Base-by-base conservation (phyloP, 352 stramenopile species). In the Aphanomyces astaci region DNA sequence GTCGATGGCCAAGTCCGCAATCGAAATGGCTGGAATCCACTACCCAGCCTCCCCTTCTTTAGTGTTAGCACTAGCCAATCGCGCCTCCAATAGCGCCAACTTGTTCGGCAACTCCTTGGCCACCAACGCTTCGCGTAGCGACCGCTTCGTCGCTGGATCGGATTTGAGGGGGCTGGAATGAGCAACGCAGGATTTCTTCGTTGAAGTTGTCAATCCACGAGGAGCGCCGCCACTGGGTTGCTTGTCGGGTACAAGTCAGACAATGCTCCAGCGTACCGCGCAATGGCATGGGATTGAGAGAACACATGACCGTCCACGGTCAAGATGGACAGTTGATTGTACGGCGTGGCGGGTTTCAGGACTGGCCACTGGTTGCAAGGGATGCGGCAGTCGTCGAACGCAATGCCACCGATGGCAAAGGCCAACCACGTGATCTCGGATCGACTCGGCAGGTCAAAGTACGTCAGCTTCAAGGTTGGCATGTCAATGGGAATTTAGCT, bases 201-300 rank as follows among this genome's bases (percentile, higher is more conserved):
- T 78, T 67, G n/a, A 77, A 43, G 4, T 64, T 25, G 11, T 80
- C 66, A 4, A 86, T 32, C 79, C 4, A 86, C 73, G 9, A 67
- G 72, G 11, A 72, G 66, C 22, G 76, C 76, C 3, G 57, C 66
- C 0, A 81, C 17, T 28, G 62, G 32, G 15, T 80, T 54, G 0
- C 71, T 72, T 0, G 70, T 66, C 15, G 76, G 76, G 55, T 88
- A 86, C 24, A 87, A 63, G 0, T 71, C 74, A 0, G 69, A 43
- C 7, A 87, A 63, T 0, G 67, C 86, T 7, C 86, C 84, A 9
- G 74, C 80, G 40, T 86, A 90, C 30, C 84, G 78, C 9, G 90
- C 65, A 36, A 92, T 81, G 1, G 78, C 74, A 31, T 74, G 63
- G 4, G 52, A 51, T 66, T 87, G 73, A 19, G 45, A 62, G 62